phyloP scores from a whole-genome alignment of 2,329 filamentous ascomycete genomes.

The Epichloe uncinata region DNA sequence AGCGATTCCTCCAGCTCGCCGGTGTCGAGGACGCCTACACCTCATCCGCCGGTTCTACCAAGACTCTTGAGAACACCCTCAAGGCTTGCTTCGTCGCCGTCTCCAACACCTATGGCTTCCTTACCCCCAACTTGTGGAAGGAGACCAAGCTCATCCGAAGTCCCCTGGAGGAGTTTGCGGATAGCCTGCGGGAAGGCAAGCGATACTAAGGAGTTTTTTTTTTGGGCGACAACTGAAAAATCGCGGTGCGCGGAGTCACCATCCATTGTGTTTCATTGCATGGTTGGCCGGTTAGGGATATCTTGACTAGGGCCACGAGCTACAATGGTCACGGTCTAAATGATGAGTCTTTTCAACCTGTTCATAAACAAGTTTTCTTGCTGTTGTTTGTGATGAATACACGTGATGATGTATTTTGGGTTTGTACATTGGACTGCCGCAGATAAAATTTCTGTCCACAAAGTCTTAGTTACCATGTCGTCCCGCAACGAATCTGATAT shows the following conservation, averaged over 20 bases:
- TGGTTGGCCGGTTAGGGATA: constrained; percentile 26
- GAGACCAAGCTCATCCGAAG: constrained; percentile 90
- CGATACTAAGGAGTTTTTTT: constrained; percentile 36
- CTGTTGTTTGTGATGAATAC: too few relatives aligned
- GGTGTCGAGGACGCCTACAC: constrained; percentile 99
- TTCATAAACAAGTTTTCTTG: background rate
- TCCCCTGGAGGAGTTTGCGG: constrained; percentile 94
- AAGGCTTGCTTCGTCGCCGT: constrained; percentile 98
- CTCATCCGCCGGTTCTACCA: constrained; percentile 93
- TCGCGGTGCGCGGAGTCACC: constrained; percentile 22
- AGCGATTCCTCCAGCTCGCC: constrained; percentile 98
- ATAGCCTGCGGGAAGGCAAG: constrained; percentile 66
- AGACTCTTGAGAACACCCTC: constrained; percentile 99
- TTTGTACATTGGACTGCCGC: too few relatives aligned
- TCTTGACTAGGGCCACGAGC: constrained; percentile 25
- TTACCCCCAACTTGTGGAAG: constrained; percentile 98
- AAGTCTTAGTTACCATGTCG: too few relatives aligned
- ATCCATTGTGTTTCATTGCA: constrained; percentile 25
- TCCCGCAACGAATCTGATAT: too few relatives aligned
- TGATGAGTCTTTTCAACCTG: constrained; percentile 19
- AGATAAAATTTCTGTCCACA: too few relatives aligned
- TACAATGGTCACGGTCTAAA: constrained; percentile 28
- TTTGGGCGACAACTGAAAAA: constrained; percentile 8
- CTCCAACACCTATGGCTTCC: constrained; percentile 98
- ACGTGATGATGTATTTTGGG: too few relatives aligned